Base-by-base conservation (phyloP, 2,329 filamentous ascomycete genomes). In the Colletotrichum karsti region DNA sequence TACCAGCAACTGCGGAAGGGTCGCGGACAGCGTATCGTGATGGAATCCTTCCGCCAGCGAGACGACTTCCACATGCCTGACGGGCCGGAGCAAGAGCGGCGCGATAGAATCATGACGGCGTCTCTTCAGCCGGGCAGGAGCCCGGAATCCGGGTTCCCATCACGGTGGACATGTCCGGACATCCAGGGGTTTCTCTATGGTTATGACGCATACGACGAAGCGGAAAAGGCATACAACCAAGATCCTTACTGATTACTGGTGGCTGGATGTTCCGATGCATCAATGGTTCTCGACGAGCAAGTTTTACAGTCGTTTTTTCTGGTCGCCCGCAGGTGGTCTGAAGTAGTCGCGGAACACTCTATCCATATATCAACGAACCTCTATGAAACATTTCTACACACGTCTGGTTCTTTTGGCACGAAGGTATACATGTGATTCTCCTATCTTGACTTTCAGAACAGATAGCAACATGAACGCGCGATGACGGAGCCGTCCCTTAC, bases 221-320 rank as follows among this genome's bases (percentile, higher is more conserved):
- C 68, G 15, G 68, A 69, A 59, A 71, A 72, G 57, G 74, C 73
- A 1, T 75, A 73, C 24, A 59, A 53, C 35, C 64, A 71, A 26
- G 64, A 75, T 20, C 72, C 70, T 2, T 69, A 63, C 15, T 67
- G 41, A 57, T 7, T 41, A 35, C n/a, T n/a, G n/a, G n/a, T n/a
- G n/a, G n/a, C n/a, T n/a, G n/a, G n/a, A n/a, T n/a, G n/a, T n/a
- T n/a, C n/a, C n/a, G n/a, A n/a, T n/a, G n/a, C n/a, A n/a, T n/a
- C n/a, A n/a, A n/a, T n/a, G n/a, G n/a, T n/a, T n/a, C n/a, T n/a
- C n/a, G n/a, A n/a, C n/a, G n/a, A n/a, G n/a, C n/a, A n/a, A n/a
- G n/a, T n/a, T n/a, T 15, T 13, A 35, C 33, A 3, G 10, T 35
- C 33, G 6, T 35, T 13, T 35, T 35, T 35, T n/a, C n/a, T n/a